Base-by-base conservation (phyloP, 2,329 filamentous ascomycete genomes). In the Botryotinia calthae region DNA sequence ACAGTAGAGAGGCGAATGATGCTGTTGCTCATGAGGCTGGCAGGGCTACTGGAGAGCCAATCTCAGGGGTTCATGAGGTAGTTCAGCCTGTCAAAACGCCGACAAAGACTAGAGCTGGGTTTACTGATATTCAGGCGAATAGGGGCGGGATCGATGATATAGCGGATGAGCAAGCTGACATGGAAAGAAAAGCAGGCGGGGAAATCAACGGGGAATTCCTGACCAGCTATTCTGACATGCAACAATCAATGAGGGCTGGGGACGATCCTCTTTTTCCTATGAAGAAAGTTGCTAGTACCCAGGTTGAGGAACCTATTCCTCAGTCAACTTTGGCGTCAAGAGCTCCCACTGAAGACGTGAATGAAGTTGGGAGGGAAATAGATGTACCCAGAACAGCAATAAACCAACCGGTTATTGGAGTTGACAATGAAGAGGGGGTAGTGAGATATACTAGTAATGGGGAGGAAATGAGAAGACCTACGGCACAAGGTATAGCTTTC, bases 111-210 rank as follows among this genome's bases (percentile, higher is more conserved):
- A 28, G n/a, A 56, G n/a, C n/a, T 6, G 51, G 51, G 14, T 28
- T 31, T 18, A 31, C 51, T 84, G 18, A 84, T 82, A 66, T 81
- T 82, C 34, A 87, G 86, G 4, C 83, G 82, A 34, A 40, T 18
- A n/a, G 82, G 82, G 58, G 82, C 16, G 83, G 70, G 81, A 83
- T 18, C 51, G n/a, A 14, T 56, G 20, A 87, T 89, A 0, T 9
- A 37, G 25, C 84, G 16, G 83, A 81, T 5, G 78, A 78, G 40
- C 6, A 37, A n/a, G 7, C 25, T 1, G 80, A 83, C 28, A 81
- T 85, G 51, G 80, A 84, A 42, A 86, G 83, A 0, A 82, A 18
- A n/a, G 40, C 84, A 10, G 83, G 81, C 4, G 78, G 78, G 28
- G 22, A 37, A 46, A 25, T 37, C 1, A 79, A 83, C 31, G 82